phyloP scores from a whole-genome alignment of 78 protist species.

The Bodo saltans region DNA sequence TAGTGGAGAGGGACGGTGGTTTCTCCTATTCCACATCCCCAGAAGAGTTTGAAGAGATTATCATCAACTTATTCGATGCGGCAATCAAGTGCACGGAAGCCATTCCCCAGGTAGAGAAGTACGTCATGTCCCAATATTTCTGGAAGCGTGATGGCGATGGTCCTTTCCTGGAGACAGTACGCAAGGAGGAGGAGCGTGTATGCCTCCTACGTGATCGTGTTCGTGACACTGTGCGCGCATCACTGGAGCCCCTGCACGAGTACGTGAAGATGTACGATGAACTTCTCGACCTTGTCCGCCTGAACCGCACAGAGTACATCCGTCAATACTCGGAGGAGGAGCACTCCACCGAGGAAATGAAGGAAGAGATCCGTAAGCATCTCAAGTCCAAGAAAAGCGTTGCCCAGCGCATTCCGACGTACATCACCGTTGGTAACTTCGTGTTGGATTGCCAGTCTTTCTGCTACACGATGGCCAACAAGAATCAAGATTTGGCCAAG shows the following conservation, averaged over 20 bases:
- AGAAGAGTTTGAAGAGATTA: not conserved
- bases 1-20: constrained; percentile 30
- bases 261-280: constrained; percentile 20
- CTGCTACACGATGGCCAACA: constrained; percentile 6
- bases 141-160: constrained; percentile 39
- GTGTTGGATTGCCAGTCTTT: constrained; percentile 22
- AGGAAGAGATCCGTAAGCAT: constrained; percentile 23
- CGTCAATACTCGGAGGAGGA: constrained; percentile 4
- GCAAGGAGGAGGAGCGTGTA: constrained; percentile 9
- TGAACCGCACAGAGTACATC: constrained; percentile 19
- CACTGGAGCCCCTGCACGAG: constrained; percentile 24
- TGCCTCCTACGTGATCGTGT: not conserved
- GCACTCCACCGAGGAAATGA: constrained; percentile 8
- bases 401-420: constrained; percentile 25
- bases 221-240: not conserved
- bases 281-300: constrained; percentile 10
- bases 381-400: not conserved
- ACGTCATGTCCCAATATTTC: constrained; percentile 52
- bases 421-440: constrained; percentile 48
- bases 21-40: not conserved
- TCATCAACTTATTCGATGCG: constrained; percentile 33
- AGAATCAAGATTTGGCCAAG: constrained; percentile 28
- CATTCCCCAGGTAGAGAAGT: constrained; percentile 61
- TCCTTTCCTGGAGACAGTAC: constrained; percentile 28
- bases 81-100: constrained; percentile 12